A percentile compares a stretch with the other conserved stretches of the same genome.
Evolutionary conservation across 2,329 filamentous ascomycete genomes (phyloP).

Genomic region (Moelleriella libera): DNA sequence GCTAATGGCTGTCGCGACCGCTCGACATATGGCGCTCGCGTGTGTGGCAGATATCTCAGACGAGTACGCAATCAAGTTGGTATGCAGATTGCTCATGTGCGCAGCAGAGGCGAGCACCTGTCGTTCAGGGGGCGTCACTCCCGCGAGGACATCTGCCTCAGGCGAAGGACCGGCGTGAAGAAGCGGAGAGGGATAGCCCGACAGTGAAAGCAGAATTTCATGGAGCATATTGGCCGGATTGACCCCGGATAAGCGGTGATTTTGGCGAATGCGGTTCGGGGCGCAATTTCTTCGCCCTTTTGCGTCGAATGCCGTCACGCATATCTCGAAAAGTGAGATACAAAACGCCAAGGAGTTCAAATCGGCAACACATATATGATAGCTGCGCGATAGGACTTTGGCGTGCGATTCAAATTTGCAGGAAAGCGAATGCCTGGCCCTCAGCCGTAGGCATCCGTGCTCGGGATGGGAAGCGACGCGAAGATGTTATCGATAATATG

Average conservation of each 20-base stretch:
- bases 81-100: conserved; percentile 65
- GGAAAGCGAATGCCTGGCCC: too few species aligned
- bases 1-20: conserved; percentile 66
- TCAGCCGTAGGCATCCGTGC: too few species aligned
- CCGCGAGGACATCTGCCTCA: conserved; percentile 28
- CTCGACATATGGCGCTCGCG: conserved; percentile 70
- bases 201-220: conserved; percentile 93
- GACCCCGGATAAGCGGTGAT: too few species aligned
- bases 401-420: too few species aligned
- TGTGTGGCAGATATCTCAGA: conserved; percentile 56
- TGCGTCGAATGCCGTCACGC: conserved; percentile 21
- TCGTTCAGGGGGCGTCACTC: conserved; percentile 64
- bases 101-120: conserved; percentile 67
- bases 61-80: conserved; percentile 53
- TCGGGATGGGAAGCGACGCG: too few species aligned
- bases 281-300: conserved; percentile 14
- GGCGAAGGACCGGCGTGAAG: conserved; percentile 41
- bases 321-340: conserved; percentile 33
- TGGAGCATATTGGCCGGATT: conserved; percentile 58
- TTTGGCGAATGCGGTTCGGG: not conserved
- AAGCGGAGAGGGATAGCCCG: conserved; percentile 82
- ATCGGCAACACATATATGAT: conserved; percentile 32
- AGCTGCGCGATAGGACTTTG: not conserved
- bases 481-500: not conserved
- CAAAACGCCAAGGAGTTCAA: conserved; percentile 35